These are phyloP conservation scores for Geotrichum cucujoidarum DNA, from an alignment of 1,139 yeast genomes.

Conservation along the genomic window DNA sequence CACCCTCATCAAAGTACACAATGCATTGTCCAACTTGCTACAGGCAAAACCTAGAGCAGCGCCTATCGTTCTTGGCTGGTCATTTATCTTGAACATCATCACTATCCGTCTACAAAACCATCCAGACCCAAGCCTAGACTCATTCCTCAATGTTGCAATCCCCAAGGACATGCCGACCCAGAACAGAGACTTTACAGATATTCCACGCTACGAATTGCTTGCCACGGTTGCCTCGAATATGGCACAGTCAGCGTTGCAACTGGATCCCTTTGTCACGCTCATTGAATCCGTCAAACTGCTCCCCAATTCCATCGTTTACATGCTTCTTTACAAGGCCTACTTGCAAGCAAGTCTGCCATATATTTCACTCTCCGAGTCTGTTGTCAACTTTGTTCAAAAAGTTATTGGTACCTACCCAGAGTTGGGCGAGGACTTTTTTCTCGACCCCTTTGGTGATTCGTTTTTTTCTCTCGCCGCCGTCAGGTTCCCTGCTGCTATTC, in stretches of 20 bases:
- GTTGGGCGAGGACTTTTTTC: constrained; percentile 55
- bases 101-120: constrained; percentile 46
- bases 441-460: constrained; percentile 49
- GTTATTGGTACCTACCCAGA: constrained; percentile 55
- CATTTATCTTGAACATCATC: constrained; percentile 57
- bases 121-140: constrained; percentile 27
- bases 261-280: constrained; percentile 40
- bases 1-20: constrained; percentile 43
- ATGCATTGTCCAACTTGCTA: constrained; percentile 30
- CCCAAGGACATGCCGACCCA: constrained; percentile 12
- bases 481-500: constrained; percentile 66
- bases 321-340: constrained; percentile 57
- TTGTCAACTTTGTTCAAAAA: constrained; percentile 48
- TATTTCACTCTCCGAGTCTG: constrained; percentile 51
- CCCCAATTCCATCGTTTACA: constrained; percentile 46
- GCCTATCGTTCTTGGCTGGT: constrained; percentile 64
- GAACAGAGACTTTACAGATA: constrained; percentile 11
- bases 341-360: constrained; percentile 60
- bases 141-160: constrained; percentile 26
- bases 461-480: constrained; percentile 60
- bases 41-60: constrained; percentile 41
- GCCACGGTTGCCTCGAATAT: constrained; percentile 24
- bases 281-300: constrained; percentile 44
- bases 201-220: constrained; percentile 15
- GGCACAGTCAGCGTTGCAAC: constrained; percentile 42